These are phyloP conservation scores for Ceratobasidium sp. DNA, from an alignment of 1,284 basidiomycete genomes.

Conservation along the genomic window DNA sequence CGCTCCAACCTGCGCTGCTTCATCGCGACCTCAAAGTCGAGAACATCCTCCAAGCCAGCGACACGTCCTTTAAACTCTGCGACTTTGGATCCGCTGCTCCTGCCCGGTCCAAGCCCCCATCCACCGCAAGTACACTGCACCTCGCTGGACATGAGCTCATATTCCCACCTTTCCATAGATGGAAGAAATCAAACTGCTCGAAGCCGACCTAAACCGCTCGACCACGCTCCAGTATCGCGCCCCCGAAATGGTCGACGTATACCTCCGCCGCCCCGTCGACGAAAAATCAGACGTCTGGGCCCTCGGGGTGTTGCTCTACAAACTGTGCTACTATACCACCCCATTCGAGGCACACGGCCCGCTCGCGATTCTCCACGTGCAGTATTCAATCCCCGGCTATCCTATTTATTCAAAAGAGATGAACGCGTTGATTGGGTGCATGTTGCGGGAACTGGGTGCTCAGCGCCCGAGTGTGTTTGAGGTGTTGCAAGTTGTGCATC, in stretches of 20 bases:
- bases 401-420: slow-evolving; percentile 90
- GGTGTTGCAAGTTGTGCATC: slow-evolving; percentile 75
- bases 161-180: slow-evolving; percentile 46
- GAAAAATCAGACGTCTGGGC: slow-evolving; percentile 80
- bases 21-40: slow-evolving; percentile 99
- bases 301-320: slow-evolving; percentile 77
- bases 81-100: slow-evolving; percentile 95
- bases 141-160: not conserved
- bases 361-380: slow-evolving; percentile 94
- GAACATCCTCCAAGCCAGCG: slow-evolving; percentile 87
- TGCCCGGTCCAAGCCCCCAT: slow-evolving; percentile 70
- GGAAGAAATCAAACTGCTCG: slow-evolving; percentile 84
- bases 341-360: slow-evolving; percentile 98
- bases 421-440: slow-evolving; percentile 87
- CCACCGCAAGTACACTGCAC: slow-evolving; percentile 49
- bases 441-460: slow-evolving; percentile 85
- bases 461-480: slow-evolving; percentile 86
- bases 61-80: slow-evolving; percentile 90
- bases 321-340: slow-evolving; percentile 97
- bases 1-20: slow-evolving; percentile 84
- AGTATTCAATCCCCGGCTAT: slow-evolving; percentile 92
- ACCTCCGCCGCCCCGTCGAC: slow-evolving; percentile 81
- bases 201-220: slow-evolving; percentile 91
- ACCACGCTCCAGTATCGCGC: slow-evolving; percentile 96
- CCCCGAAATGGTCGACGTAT: slow-evolving; percentile 97